Conservation (phyloP, 1,139 yeast species). For the Saccharomyces hybrid region DNA sequence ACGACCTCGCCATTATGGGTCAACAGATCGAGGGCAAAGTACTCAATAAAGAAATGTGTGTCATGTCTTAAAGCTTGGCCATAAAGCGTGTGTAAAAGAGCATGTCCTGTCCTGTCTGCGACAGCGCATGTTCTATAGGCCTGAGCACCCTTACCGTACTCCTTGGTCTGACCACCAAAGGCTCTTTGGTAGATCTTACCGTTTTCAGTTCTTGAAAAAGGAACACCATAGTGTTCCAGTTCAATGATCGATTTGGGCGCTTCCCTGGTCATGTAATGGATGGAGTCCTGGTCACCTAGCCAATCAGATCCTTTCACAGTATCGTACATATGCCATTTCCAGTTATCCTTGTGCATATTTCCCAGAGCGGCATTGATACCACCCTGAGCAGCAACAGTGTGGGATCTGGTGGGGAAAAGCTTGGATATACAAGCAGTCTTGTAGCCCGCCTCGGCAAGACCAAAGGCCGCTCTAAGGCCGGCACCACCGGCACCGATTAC, state of each 20-base stretch:
- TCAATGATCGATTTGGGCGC: conserved; percentile 95
- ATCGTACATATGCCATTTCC: conserved; percentile 99
- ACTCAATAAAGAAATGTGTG: conserved; percentile 96
- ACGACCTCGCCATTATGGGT: conserved; percentile 96
- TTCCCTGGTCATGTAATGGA: conserved; percentile 97
- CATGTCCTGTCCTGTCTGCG: conserved; percentile 98
- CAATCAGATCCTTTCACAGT: conserved; percentile 99
- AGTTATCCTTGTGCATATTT: conserved; percentile 95
- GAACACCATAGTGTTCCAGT: conserved; percentile 96
- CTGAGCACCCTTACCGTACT: conserved; percentile 97
- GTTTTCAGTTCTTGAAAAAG: conserved; percentile 94
- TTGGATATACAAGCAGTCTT: conserved; percentile 97
- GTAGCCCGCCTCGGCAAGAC: conserved; percentile 93
- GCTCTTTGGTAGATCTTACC: conserved; percentile 98
- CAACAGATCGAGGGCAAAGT: conserved; percentile 88
- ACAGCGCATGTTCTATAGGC: conserved; percentile 99
- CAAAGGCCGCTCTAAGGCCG: conserved; percentile 96
- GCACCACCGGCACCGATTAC: conserved; percentile 99
- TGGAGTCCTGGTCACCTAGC: conserved; percentile 99
- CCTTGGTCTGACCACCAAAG: conserved; percentile 95
- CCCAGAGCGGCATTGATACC: conserved; percentile 97
- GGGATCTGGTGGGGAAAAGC: conserved; percentile 96
- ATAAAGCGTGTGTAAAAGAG: conserved; percentile 87
- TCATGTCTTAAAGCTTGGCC: conserved; percentile 96
- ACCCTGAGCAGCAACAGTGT: conserved; percentile 99